Percentiles rank a stretch among this genome's conserved stretches.
Evolutionary conservation across 108 stramenopile genomes (phyloP).

Genomic region (Skeletonema marinoi): DNA sequence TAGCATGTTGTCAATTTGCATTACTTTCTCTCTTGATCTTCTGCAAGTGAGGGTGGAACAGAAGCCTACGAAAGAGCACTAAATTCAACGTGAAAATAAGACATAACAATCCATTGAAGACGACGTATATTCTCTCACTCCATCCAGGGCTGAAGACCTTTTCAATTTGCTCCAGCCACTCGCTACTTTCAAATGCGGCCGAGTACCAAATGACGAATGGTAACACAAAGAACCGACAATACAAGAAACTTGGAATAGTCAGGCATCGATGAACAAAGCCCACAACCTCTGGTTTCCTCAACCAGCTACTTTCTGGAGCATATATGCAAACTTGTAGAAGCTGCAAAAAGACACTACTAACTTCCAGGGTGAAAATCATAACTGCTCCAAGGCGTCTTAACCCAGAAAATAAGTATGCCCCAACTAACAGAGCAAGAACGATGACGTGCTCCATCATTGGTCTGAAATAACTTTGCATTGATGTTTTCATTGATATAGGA

Average conservation of each 20-base stretch:
- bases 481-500: conserved; percentile 45
- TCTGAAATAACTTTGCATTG: conserved; percentile 47
- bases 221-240: conserved; percentile 72
- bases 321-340: conserved; percentile 80
- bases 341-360: conserved; percentile 66
- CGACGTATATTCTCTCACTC: conserved; percentile 42
- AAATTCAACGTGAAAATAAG: conserved; percentile 63
- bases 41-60: conserved; percentile 64
- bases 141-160: conserved; percentile 67
- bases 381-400: conserved; percentile 73
- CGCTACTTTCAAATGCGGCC: conserved; percentile 65
- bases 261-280: conserved; percentile 51
- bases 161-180: conserved; percentile 84
- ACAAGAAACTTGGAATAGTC: conserved; percentile 73
- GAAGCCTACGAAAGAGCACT: conserved; percentile 56
- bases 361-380: conserved; percentile 76
- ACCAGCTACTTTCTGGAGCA: conserved; percentile 46
- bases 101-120: conserved; percentile 59
- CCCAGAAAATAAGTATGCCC: conserved; percentile 69
- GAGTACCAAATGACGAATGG: conserved; percentile 76
- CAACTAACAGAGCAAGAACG: conserved; percentile 56
- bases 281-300: conserved; percentile 35
- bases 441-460: conserved; percentile 70
- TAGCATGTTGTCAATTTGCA: not conserved
- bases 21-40: conserved; percentile 15